Conservation (phyloP, 2,329 filamentous ascomycete species). For the Setomelanomma holmii region DNA sequence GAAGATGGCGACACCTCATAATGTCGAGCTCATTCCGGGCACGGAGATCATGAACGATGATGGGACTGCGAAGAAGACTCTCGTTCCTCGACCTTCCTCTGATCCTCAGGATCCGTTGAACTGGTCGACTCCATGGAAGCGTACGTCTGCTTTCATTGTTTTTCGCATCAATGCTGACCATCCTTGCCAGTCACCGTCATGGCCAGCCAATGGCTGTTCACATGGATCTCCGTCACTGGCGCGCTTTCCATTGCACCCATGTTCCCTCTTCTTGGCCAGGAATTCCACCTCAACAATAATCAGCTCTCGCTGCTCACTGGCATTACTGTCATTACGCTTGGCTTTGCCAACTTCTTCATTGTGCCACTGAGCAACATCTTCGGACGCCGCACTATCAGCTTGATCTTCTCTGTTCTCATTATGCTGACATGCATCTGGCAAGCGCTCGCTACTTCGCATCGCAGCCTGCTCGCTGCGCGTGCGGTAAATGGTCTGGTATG, state of each 20-base stretch:
- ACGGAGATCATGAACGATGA: slow-evolving; percentile 38
- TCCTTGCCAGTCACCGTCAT: slow-evolving; percentile 40
- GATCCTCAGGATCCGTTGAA: slow-evolving; percentile 48
- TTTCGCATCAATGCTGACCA: not conserved
- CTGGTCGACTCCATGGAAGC: slow-evolving; percentile 46
- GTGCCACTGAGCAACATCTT: slow-evolving; percentile 55
- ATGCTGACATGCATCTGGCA: slow-evolving; percentile 54
- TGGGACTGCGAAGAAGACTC: slow-evolving; percentile 27
- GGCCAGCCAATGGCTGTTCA: slow-evolving; percentile 50
- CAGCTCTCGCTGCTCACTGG: slow-evolving; percentile 53
- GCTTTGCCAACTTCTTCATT: slow-evolving; percentile 55
- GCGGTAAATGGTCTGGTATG: slow-evolving; percentile 53
- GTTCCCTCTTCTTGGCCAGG: slow-evolving; percentile 51
- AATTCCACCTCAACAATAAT: slow-evolving; percentile 51
- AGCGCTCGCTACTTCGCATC: slow-evolving; percentile 52
- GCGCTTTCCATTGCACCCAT: slow-evolving; percentile 54
- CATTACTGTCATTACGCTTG: slow-evolving; percentile 54
- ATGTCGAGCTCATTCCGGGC: slow-evolving; percentile 35
- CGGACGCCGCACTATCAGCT: slow-evolving; percentile 50
- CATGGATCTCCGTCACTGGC: slow-evolving; percentile 53
- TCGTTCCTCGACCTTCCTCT: slow-evolving; percentile 40
- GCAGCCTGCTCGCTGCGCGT: slow-evolving; percentile 53
- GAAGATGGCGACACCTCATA: slow-evolving; percentile 19
- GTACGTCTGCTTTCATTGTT: slow-evolving; percentile 16
- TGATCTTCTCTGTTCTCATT: slow-evolving; percentile 51